Evolutionary conservation across 176 grass and related monocot species (phyloP), one percentile per base, ranked within the genome.

Genomic region (Aegilops speltoides): DNA sequence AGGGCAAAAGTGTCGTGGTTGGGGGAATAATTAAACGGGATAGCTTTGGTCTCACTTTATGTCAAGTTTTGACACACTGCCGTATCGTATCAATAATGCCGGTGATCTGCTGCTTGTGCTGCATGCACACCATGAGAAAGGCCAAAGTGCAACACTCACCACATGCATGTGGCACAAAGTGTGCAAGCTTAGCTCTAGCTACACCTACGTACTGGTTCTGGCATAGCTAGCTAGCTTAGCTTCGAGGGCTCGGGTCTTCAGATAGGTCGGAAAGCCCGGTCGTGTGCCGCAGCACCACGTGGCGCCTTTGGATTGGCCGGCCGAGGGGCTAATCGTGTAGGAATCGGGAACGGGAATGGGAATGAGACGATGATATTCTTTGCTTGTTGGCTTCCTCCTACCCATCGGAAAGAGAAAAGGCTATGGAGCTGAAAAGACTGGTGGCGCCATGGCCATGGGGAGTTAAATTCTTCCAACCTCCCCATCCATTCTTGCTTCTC

Each of bases 401-500:
- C 17, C 34, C 64, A 23, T 77, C 52, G 70, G 79, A 85, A 84
- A 73, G 74, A 90, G 82, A 89, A 89, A 64, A 73, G 93, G 73
- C 66, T 83, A 73, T 45, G n/a, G 36, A 78, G 75, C 75, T 85
- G 88, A 93, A 95, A 91, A 89, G 86, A 89, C 90, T 31, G 48
- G 59, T 40, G 64, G 69, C 26, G 78, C 68, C 84, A 89, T 91
- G 85, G 71, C 65, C 71, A 25, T 24, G 71, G 37, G 81, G 90
- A 87, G 88, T 86, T 88, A 82, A 79, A 78, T 88, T 77, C 82
- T 62, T 88, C 68, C 88, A 90, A 95, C 88, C 68, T 73, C 88
- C 86, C 86, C 82, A 68, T 90, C 84, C 59, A 54, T 86, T 73
- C 68, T 86, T 89, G 86, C 79, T 66, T 84, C 84, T 64, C 84